These are phyloP conservation scores for Cymbopogon flexuosus DNA, from an alignment of 202 grass and related monocot species.

Conservation along the genomic window DNA sequence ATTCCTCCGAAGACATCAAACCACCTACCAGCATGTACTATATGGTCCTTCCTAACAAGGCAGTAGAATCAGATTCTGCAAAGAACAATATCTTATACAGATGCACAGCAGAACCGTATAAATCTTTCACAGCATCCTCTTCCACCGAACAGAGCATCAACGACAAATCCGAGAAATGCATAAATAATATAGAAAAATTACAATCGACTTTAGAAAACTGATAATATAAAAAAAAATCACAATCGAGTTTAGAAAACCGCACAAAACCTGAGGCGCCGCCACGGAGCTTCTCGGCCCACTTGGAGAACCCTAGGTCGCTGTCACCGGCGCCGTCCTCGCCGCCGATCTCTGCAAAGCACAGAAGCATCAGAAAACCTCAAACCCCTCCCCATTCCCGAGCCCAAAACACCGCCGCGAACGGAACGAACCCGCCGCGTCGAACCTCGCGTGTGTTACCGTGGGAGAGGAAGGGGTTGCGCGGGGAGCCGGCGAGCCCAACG, in stretches of 20 bases:
- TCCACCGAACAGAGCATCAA: not conserved
- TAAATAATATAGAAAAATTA: not conserved
- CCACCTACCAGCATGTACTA: not conserved
- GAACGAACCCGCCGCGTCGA: not conserved
- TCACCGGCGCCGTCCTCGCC: conserved; percentile 43
- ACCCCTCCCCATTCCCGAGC: not conserved
- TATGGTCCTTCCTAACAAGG: conserved; percentile 4
- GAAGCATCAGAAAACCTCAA: not conserved
- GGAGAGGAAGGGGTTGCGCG: conserved; percentile 68
- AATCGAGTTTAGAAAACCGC: conserved; percentile 1
- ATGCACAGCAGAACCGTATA: not conserved
- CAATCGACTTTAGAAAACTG: not conserved
- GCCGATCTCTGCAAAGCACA: conserved; percentile 31
- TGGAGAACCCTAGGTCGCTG: conserved; percentile 71
- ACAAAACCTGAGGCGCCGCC: conserved; percentile 58
- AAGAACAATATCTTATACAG: conserved; percentile 5
- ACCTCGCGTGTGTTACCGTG: conserved; percentile 26
- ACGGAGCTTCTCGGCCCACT: conserved; percentile 57
- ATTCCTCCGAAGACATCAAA: not conserved
- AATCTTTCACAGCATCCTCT: not conserved
- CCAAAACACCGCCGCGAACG: conserved; percentile 5
- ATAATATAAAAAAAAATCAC: not conserved
- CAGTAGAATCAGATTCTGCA: conserved; percentile 28
- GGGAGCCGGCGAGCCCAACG: conserved; percentile 70
- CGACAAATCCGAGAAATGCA: not conserved